Conservation (phyloP, 129 eudicot genomes). For the Lonicera japonica region DNA sequence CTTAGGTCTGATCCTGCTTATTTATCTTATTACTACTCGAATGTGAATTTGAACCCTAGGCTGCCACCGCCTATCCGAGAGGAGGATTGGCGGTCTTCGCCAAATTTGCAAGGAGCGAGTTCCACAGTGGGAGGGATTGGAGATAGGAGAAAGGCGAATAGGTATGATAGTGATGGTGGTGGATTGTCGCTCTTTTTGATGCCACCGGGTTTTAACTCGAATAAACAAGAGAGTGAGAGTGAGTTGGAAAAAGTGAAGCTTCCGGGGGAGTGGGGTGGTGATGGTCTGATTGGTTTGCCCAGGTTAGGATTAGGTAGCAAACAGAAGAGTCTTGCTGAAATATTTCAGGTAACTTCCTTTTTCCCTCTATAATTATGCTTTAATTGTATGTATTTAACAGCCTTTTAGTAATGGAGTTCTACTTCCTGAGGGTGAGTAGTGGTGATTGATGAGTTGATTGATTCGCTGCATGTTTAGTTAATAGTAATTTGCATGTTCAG, state of each 20-base stretch:
- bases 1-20: constrained; percentile 92
- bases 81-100: constrained; percentile 74
- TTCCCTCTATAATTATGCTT: not conserved
- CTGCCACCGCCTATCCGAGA: constrained; percentile 75
- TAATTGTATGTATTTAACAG: not conserved
- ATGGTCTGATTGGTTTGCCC: constrained; percentile 86
- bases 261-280: constrained; percentile 80
- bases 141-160: constrained; percentile 71
- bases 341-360: constrained; percentile 62
- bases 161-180: constrained; percentile 58
- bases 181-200: constrained; percentile 60
- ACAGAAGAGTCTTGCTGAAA: constrained; percentile 93
- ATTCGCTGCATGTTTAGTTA: not conserved
- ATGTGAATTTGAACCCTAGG: constrained; percentile 80
- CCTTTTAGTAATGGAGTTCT: too few relatives aligned
- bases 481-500: not conserved
- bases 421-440: too few relatives aligned
- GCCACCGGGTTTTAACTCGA: constrained; percentile 90
- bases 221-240: constrained; percentile 70
- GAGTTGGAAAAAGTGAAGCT: constrained; percentile 26
- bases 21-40: constrained; percentile 67
- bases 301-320: constrained; percentile 86
- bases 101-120: constrained; percentile 72
- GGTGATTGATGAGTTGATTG: not conserved
- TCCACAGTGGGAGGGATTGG: constrained; percentile 87